A percentile compares a stretch with the other conserved stretches of the same genome.
Evolutionary conservation across 2,329 filamentous ascomycete species (phyloP).

Genomic region (Alternaria infectoria): DNA sequence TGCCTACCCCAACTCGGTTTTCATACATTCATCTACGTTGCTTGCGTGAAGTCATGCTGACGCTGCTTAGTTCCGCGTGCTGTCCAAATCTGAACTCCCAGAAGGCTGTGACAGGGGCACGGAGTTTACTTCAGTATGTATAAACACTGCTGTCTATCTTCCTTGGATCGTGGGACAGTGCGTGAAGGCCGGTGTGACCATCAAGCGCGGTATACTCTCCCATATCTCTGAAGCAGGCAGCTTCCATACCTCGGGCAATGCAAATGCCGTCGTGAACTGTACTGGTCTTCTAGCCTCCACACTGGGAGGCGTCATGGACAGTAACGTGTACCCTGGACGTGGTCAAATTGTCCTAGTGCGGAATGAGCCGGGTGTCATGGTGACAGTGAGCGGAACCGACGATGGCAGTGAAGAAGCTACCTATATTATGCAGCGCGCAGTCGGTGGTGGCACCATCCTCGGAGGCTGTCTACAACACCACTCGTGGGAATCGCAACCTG

Average conservation of each 20-base stretch:
- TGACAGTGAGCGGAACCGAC: slow-evolving; percentile 72
- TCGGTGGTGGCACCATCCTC: slow-evolving; percentile 77
- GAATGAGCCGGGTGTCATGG: slow-evolving; percentile 76
- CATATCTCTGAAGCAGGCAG: slow-evolving; percentile 75
- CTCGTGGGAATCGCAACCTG: slow-evolving; percentile 79
- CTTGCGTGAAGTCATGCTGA: slow-evolving; percentile 1
- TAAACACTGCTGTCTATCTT: slow-evolving; percentile 88
- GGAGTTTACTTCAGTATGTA: slow-evolving; percentile 83
- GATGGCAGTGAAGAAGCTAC: slow-evolving; percentile 74
- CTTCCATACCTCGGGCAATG: slow-evolving; percentile 63
- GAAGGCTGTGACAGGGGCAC: slow-evolving; percentile 73
- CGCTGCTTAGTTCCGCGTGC: slow-evolving; percentile 62
- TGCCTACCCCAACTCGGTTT: background rate
- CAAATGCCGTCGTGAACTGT: slow-evolving; percentile 80
- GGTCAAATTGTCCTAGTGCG: slow-evolving; percentile 86
- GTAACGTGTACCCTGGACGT: slow-evolving; percentile 73
- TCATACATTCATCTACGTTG: background rate
- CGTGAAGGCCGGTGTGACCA: slow-evolving; percentile 71
- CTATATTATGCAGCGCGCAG: slow-evolving; percentile 84
- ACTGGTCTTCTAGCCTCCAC: slow-evolving; percentile 77
- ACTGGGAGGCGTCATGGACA: slow-evolving; percentile 82
- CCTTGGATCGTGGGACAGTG: slow-evolving; percentile 85
- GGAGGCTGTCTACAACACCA: slow-evolving; percentile 84
- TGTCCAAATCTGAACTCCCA: slow-evolving; percentile 64
- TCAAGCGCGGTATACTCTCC: slow-evolving; percentile 53